Percentiles rank a stretch among this genome's conserved stretches.
Conservation (phyloP, 257 asterid species). For the Datura wrightii region DNA sequence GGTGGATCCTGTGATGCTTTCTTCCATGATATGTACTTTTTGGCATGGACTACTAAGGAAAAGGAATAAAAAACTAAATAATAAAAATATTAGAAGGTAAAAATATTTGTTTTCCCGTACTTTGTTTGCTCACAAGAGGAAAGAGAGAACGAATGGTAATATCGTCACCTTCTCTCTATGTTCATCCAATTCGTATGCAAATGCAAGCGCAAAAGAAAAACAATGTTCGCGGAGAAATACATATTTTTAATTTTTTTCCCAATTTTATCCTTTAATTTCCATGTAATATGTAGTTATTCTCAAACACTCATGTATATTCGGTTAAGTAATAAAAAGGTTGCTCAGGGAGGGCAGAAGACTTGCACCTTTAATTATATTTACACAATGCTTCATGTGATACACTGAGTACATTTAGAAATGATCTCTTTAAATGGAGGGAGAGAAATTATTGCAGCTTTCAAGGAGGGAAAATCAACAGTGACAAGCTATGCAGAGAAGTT, state of each 20-base stretch:
- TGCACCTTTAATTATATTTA: too few relatives aligned
- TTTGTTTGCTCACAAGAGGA: neutral
- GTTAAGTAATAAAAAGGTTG: too few relatives aligned
- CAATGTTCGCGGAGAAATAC: neutral
- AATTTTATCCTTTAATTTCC: neutral
- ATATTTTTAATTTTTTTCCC: too few relatives aligned
- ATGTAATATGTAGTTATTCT: neutral
- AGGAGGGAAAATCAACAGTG: too few relatives aligned
- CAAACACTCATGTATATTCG: too few relatives aligned
- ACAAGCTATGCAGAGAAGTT: too few relatives aligned
- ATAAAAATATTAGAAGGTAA: neutral
- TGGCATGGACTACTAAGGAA: neutral
- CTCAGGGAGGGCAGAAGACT: too few relatives aligned
- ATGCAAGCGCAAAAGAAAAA: neutral
- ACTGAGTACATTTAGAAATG: too few relatives aligned
- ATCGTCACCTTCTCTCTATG: neutral
- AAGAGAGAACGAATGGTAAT: neutral
- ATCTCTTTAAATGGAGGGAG: too few relatives aligned
- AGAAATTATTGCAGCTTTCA: too few relatives aligned
- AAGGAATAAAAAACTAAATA: neutral
- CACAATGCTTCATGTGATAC: too few relatives aligned
- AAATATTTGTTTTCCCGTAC: neutral
- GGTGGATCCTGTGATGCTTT: neutral
- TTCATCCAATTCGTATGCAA: neutral
- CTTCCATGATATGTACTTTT: neutral